phyloP scores from a whole-genome alignment of 2,329 filamentous ascomycete genomes.

The Ophiosphaerella narmari region DNA sequence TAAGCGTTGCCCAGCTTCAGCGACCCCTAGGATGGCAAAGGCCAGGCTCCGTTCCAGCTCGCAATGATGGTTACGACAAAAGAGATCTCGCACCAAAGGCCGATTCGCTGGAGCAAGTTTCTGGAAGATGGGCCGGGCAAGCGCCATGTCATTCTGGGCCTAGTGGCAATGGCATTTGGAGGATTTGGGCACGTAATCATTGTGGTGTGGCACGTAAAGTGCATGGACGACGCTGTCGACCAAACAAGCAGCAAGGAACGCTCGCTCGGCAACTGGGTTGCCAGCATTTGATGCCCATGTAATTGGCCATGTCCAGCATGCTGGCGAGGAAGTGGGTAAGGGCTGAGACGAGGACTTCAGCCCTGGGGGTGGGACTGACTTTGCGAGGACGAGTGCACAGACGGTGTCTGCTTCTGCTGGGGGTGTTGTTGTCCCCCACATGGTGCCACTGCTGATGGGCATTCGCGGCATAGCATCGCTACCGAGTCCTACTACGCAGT shows the following conservation, averaged over 20 bases:
- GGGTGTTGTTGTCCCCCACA: constrained; percentile 8
- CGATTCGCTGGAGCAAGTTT: constrained; percentile 19
- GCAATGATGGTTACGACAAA: background rate
- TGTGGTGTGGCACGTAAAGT: constrained; percentile 30
- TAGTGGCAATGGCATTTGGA: constrained; percentile 20
- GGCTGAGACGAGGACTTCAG: too few species aligned
- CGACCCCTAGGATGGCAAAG: background rate
- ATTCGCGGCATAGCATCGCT: background rate
- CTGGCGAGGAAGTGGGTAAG: too few species aligned
- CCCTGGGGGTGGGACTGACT: too few species aligned
- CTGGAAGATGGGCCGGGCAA: constrained; percentile 26
- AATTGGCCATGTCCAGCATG: too few species aligned
- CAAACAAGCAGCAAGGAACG: constrained; percentile 14
- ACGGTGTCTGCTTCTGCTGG: constrained; percentile 1
- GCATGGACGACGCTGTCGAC: constrained; percentile 16
- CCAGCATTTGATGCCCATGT: background rate
- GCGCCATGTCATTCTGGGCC: constrained; percentile 7
- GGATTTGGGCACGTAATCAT: constrained; percentile 4
- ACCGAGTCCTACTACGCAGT: constrained; percentile 2
- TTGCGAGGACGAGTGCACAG: constrained; percentile 1
- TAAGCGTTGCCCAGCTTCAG: constrained; percentile 9
- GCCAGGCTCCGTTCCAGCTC: background rate
- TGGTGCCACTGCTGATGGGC: constrained; percentile 1
- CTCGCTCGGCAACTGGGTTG: background rate
- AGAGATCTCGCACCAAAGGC: constrained; percentile 2